phyloP scores from a whole-genome alignment of 306 rosid genomes.

The Hylodesmum podocarpum region DNA sequence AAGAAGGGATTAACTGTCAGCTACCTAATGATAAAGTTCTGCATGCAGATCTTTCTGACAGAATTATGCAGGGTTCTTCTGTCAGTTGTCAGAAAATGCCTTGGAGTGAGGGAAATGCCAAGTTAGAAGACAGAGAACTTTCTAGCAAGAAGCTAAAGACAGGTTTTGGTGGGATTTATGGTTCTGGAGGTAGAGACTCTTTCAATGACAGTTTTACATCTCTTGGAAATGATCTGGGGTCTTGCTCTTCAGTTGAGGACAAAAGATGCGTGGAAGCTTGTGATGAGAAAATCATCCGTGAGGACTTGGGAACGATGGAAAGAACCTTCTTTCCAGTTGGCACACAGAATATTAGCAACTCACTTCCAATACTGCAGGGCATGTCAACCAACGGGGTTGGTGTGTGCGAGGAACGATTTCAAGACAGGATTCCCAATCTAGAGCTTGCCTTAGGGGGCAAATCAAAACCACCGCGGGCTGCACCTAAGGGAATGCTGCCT shows the following conservation, averaged over 20 bases:
- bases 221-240: slow-evolving; percentile 40
- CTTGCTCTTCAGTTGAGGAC: slow-evolving; percentile 44
- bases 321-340: slow-evolving; percentile 80
- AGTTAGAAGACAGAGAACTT: slow-evolving; percentile 42
- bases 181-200: slow-evolving; percentile 43
- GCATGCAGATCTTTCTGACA: slow-evolving; percentile 46
- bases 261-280: slow-evolving; percentile 49
- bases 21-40: slow-evolving; percentile 40
- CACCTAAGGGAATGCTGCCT: slow-evolving; percentile 69
- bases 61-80: slow-evolving; percentile 40
- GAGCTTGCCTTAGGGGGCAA: slow-evolving; percentile 93
- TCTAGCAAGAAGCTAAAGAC: slow-evolving; percentile 57
- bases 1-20: slow-evolving; percentile 27
- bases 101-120: slow-evolving; percentile 49
- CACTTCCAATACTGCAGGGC: slow-evolving; percentile 25
- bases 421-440: slow-evolving; percentile 65
- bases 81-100: slow-evolving; percentile 35
- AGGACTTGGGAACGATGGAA: slow-evolving; percentile 70
- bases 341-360: slow-evolving; percentile 36
- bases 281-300: slow-evolving; percentile 67
- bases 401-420: slow-evolving; percentile 35
- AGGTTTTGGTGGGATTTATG: slow-evolving; percentile 40
- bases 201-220: slow-evolving; percentile 31
- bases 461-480: slow-evolving; percentile 38
- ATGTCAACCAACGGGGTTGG: slow-evolving; percentile 36